phyloP scores from a whole-genome alignment of 2,329 filamentous ascomycete species.

The Fusarium napiforme region DNA sequence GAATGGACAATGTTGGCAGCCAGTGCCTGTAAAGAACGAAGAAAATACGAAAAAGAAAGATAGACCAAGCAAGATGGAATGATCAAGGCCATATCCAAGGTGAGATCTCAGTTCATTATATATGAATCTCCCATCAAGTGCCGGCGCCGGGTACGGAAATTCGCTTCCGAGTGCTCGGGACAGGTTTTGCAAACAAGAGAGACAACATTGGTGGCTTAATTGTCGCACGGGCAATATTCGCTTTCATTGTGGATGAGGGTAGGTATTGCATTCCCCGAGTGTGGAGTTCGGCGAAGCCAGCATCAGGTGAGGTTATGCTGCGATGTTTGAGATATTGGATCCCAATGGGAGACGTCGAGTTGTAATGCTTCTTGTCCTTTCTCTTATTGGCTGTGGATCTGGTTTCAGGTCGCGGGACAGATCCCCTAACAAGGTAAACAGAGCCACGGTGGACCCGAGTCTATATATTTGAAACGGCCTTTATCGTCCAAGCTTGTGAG shows the following conservation, averaged over 20 bases:
- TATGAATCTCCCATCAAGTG: neutral
- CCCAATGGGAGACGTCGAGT: neutral
- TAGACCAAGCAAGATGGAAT: slow-evolving; percentile 21
- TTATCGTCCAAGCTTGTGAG: neutral
- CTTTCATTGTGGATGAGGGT: slow-evolving; percentile 16
- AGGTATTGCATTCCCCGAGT: neutral
- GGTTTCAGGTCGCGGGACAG: slow-evolving; percentile 29
- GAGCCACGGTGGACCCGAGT: slow-evolving; percentile 6
- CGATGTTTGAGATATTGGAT: slow-evolving; percentile 9
- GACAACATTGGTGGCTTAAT: slow-evolving; percentile 25
- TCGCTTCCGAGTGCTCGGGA: slow-evolving; percentile 25
- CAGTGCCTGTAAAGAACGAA: slow-evolving; percentile 35
- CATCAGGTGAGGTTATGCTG: slow-evolving; percentile 2
- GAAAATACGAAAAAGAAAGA: slow-evolving; percentile 7
- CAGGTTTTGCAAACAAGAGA: slow-evolving; percentile 15
- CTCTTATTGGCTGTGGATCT: slow-evolving; percentile 25
- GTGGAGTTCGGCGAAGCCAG: slow-evolving; percentile 2
- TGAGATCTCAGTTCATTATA: slow-evolving; percentile 8
- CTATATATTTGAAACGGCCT: slow-evolving; percentile 13
- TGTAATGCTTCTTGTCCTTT: slow-evolving; percentile 13
- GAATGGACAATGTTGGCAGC: slow-evolving; percentile 31
- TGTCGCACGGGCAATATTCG: slow-evolving; percentile 22
- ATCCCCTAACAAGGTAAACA: slow-evolving; percentile 23
- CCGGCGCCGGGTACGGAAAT: neutral
- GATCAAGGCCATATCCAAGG: neutral